Evolutionary conservation across 805 yeast genomes (phyloP).

Genomic region (Pichia scutulata): DNA sequence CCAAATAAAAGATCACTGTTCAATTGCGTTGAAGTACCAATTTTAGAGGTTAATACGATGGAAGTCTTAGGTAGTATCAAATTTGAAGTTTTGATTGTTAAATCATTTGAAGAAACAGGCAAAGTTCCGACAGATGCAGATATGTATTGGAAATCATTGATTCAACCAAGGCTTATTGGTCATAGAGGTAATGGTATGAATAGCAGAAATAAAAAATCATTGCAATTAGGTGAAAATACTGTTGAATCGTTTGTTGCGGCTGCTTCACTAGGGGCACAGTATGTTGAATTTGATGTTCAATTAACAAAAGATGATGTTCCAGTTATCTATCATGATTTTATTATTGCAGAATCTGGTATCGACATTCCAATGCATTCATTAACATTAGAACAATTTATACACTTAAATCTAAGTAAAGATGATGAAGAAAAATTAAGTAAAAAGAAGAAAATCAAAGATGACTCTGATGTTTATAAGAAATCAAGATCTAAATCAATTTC

Average conservation of each 20-base stretch:
- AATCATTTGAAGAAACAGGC: constrained; percentile 64
- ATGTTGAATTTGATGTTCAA: constrained; percentile 95
- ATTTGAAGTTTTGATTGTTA: constrained; percentile 67
- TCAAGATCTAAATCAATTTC: constrained; percentile 33
- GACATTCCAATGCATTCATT: constrained; percentile 94
- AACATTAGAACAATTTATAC: constrained; percentile 81
- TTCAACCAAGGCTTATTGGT: constrained; percentile 86
- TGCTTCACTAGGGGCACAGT: constrained; percentile 91
- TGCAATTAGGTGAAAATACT: constrained; percentile 93
- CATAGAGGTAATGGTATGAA: constrained; percentile 95
- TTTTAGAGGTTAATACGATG: constrained; percentile 61
- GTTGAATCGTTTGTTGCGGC: constrained; percentile 94
- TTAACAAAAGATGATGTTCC: constrained; percentile 86
- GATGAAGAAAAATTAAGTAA: constrained; percentile 10
- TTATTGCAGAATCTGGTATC: constrained; percentile 91
- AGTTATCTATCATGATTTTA: constrained; percentile 89
- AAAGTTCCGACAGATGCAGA: constrained; percentile 61
- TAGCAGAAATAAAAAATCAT: constrained; percentile 56
- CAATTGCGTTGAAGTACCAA: constrained; percentile 62
- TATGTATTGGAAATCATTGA: constrained; percentile 87
- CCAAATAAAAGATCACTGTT: constrained; percentile 57
- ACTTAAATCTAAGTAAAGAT: constrained; percentile 32
- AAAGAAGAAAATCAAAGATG: constrained; percentile 22
- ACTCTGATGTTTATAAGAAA: constrained; percentile 23
- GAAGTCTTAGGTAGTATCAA: constrained; percentile 70